phyloP scores from a whole-genome alignment of 768 basidiomycete species.

The Clavulina sp. region DNA sequence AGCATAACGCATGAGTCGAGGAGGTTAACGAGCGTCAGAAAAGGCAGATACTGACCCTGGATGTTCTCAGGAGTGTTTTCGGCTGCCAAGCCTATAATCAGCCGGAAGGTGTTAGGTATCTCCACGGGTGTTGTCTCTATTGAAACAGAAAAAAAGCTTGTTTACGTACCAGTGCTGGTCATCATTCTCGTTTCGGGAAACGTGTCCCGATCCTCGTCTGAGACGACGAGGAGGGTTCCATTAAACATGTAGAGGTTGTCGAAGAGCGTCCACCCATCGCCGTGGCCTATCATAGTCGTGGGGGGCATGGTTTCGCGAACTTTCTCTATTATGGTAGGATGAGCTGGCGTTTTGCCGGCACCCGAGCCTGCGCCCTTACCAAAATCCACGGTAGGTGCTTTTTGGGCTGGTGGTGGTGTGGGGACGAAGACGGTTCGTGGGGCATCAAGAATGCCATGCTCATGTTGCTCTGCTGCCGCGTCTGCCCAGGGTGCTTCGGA shows the following conservation, averaged over 20 bases:
- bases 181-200: conserved; percentile 26
- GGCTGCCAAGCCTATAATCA: conserved; percentile 34
- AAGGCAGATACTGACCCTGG: conserved; percentile 16
- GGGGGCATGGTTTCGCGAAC: conserved; percentile 22
- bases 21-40: too few relatives aligned
- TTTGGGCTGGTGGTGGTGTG: not conserved
- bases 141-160: conserved; percentile 2
- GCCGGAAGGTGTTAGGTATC: conserved; percentile 44
- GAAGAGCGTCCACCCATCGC: conserved; percentile 75
- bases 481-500: not conserved
- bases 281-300: conserved; percentile 44
- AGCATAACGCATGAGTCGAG: too few relatives aligned
- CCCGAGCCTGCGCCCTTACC: not conserved
- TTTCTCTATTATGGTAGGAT: not conserved
- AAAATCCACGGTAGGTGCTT: not conserved
- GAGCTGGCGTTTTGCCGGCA: not conserved
- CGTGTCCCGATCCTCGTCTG: conserved; percentile 20
- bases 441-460: not conserved
- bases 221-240: conserved; percentile 58
- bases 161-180: conserved; percentile 6
- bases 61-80: conserved; percentile 45
- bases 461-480: not conserved
- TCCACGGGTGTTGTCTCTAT: too few relatives aligned
- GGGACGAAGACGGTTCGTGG: not conserved
- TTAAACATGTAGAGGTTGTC: conserved; percentile 71